A percentile compares a stretch with the other conserved stretches of the same genome.
Conservation (phyloP, 495 filamentous ascomycete genomes). For the Amphirosellinia nigrospora region DNA sequence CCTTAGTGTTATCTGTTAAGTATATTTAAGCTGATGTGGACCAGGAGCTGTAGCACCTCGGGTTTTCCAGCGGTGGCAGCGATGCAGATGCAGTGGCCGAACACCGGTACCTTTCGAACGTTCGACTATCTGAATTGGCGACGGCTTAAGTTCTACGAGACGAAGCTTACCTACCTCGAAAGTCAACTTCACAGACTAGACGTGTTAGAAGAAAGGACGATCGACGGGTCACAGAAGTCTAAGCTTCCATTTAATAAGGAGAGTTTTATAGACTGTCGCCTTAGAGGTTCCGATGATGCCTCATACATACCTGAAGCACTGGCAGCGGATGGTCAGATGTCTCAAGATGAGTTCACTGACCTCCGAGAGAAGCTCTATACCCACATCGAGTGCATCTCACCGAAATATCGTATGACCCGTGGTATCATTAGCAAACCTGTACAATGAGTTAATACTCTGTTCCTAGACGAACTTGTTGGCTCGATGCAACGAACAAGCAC, state of each 20-base stretch:
- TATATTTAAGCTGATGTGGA: background rate
- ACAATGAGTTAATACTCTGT: background rate
- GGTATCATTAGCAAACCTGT: background rate
- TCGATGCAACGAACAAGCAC: background rate
- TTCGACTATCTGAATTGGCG: constrained; percentile 12
- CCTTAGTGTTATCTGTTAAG: background rate
- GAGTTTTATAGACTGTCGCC: background rate
- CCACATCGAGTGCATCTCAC: background rate
- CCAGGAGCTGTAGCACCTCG: background rate
- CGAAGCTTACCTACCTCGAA: constrained; percentile 5
- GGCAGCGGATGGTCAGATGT: background rate
- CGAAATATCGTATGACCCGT: background rate
- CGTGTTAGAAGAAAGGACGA: background rate
- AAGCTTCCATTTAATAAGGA: constrained; percentile 4
- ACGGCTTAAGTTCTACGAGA: background rate
- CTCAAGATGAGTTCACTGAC: background rate
- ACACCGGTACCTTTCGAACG: background rate
- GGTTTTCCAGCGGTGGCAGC: constrained; percentile 1
- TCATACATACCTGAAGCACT: background rate
- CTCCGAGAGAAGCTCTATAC: background rate
- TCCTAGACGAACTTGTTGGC: background rate
- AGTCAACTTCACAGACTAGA: background rate
- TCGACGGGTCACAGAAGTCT: background rate
- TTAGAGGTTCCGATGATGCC: background rate
- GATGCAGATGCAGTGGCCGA: background rate